Evolutionary conservation across 306 rosid species (phyloP).

Genomic region (Psophocarpus tetragonolobus): DNA sequence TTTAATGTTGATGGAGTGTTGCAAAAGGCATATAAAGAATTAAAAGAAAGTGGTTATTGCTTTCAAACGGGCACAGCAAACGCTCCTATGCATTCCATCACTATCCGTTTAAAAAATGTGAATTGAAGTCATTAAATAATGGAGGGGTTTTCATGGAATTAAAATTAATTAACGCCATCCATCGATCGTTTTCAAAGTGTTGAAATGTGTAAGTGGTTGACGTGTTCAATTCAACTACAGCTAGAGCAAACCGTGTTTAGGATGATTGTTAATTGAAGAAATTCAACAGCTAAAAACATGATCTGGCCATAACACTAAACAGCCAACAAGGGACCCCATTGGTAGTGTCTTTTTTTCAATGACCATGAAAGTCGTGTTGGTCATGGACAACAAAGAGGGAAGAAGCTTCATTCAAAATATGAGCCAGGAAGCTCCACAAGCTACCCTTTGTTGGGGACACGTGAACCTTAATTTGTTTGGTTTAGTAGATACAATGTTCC

Average conservation of each 20-base stretch:
- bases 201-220: constrained; percentile 31
- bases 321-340: constrained; percentile 42
- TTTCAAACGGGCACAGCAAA: constrained; percentile 33
- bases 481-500: constrained; percentile 19
- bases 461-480: constrained; percentile 7
- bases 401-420: constrained; percentile 27
- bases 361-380: neutral
- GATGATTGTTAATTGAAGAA: constrained; percentile 21
- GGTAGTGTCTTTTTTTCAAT: constrained; percentile 26
- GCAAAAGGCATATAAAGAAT: constrained; percentile 11
- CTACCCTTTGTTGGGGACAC: constrained; percentile 20
- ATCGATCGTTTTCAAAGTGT: constrained; percentile 16
- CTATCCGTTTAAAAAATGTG: neutral
- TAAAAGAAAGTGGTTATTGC: neutral
- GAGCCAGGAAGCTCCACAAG: neutral
- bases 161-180: neutral
- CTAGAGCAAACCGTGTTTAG: constrained; percentile 28
- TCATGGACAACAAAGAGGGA: neutral
- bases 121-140: neutral
- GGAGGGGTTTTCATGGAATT: neutral
- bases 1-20: neutral
- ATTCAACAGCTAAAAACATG: constrained; percentile 32
- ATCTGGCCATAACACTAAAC: constrained; percentile 33
- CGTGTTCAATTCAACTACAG: constrained; percentile 38
- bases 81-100: constrained; percentile 35